Conservation (phyloP, 176 grass and related monocot genomes). For the Musa troglodytarum region DNA sequence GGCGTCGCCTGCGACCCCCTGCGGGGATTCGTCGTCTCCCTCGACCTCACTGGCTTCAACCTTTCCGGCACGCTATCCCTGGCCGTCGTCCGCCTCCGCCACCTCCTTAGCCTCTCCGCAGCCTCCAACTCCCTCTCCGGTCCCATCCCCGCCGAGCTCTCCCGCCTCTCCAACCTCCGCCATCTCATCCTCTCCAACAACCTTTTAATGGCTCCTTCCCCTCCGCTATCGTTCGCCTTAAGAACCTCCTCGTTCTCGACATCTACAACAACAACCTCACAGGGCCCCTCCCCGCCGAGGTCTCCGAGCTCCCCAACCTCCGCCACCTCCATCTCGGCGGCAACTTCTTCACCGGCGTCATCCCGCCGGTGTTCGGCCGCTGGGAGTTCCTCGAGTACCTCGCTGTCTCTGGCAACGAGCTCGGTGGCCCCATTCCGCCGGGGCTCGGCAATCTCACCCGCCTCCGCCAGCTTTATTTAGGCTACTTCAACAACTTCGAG, state of each 20-base stretch:
- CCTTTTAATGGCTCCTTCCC: slow-evolving; percentile 55
- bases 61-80: slow-evolving; percentile 54
- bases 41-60: slow-evolving; percentile 49
- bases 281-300: slow-evolving; percentile 43
- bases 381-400: slow-evolving; percentile 42
- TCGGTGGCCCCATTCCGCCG: slow-evolving; percentile 47
- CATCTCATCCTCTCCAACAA: slow-evolving; percentile 91
- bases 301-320: slow-evolving; percentile 42
- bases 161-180: slow-evolving; percentile 40
- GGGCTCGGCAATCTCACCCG: slow-evolving; percentile 54
- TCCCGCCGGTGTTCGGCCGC: slow-evolving; percentile 51
- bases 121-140: slow-evolving; percentile 46
- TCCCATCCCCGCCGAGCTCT: slow-evolving; percentile 41
- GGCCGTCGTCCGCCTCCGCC: slow-evolving; percentile 31
- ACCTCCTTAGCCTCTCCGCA: slow-evolving; percentile 42
- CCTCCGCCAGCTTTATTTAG: slow-evolving; percentile 57
- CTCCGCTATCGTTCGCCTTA: slow-evolving; percentile 11
- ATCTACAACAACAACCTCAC: slow-evolving; percentile 13
- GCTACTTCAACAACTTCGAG: slow-evolving; percentile 59
- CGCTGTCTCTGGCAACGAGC: slow-evolving; percentile 66
- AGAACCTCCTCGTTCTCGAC: slow-evolving; percentile 8
- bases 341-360: slow-evolving; percentile 59
- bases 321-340: slow-evolving; percentile 58
- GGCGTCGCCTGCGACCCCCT: slow-evolving; percentile 10
- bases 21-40: background rate